Base-by-base conservation (phyloP, 768 basidiomycete genomes). In the Phylloporus arenicola region DNA sequence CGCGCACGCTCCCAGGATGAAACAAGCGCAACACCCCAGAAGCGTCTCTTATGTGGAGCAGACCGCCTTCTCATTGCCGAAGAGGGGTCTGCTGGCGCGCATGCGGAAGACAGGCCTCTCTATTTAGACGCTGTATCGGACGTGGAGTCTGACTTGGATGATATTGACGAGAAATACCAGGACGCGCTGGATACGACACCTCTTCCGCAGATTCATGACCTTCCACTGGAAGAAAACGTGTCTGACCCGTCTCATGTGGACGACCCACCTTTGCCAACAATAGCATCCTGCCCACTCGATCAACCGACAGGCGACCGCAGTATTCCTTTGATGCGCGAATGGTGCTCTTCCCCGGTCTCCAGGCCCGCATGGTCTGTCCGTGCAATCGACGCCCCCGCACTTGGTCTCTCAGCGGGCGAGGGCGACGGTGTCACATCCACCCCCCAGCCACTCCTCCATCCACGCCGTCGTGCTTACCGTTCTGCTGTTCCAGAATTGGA, bases 401-500 rank as follows among this genome's bases (percentile, higher is more conserved):
- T 68, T 6, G 62, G 57, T 39, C 33, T 63, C 37, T 37, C 57
- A 29, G 47, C 50, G 13, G 41, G 47, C 13, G 50, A 56, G 17
- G 17, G 30, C 17, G 41, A 19, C 14, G 37, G 24, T 19, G 41
- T 50, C 33, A 52, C 56, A n/a, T 20, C 19, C 42, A 40, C 48
- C 8, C 43, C 44, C 5, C 55, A 54, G 30, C 35, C 57, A 2
- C 58, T 61, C 37, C 24, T 59, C 14, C 55, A 57, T 42, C 44
- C 64, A 42, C 59, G 52, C 55, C 51, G 58, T 51, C 63, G 60
- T 41, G 57, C 63, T 52, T 52, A 72, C 68, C 58, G 70, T 43
- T 75, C 76, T 17, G 74, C 75, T 12, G 67, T 83, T 34, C 64
- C 70, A 20, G 72, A 70, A 56, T 61, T 76, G 27, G 86, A 88